Evolutionary conservation across 2,329 filamentous ascomycete species (phyloP).

Genomic region (Cadophora malorum): DNA sequence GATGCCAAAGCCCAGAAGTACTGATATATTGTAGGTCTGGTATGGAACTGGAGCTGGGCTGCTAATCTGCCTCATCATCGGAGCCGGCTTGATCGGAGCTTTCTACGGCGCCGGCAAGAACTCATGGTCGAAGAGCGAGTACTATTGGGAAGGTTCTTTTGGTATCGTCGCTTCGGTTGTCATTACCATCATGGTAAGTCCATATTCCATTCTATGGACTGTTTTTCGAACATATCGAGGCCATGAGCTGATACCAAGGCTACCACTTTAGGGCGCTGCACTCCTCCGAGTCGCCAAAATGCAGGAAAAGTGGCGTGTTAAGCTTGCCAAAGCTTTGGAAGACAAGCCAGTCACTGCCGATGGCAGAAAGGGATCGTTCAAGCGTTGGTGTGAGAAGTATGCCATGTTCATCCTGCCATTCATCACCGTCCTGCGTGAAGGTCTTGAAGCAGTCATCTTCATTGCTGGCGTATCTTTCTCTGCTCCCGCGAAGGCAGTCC

Average conservation of each 20-base stretch:
- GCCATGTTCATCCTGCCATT: slow-evolving; percentile 88
- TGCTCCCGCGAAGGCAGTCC: slow-evolving; percentile 76
- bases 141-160: slow-evolving; percentile 84
- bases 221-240: neutral
- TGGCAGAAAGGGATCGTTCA: slow-evolving; percentile 55
- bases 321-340: slow-evolving; percentile 75
- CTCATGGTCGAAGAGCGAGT: slow-evolving; percentile 70
- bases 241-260: neutral
- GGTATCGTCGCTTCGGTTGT: slow-evolving; percentile 77
- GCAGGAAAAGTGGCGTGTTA: slow-evolving; percentile 86
- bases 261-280: slow-evolving; percentile 61
- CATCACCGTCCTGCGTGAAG: slow-evolving; percentile 85
- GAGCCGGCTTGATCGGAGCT: slow-evolving; percentile 65
- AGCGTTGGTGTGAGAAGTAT: slow-evolving; percentile 75
- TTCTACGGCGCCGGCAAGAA: slow-evolving; percentile 72
- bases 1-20: neutral
- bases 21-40: slow-evolving; percentile 58
- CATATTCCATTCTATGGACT: neutral
- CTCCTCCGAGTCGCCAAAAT: slow-evolving; percentile 83
- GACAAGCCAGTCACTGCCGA: slow-evolving; percentile 49
- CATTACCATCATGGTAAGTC: slow-evolving; percentile 70
- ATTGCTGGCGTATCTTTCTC: slow-evolving; percentile 83
- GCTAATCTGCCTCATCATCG: slow-evolving; percentile 63
- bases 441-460: slow-evolving; percentile 85
- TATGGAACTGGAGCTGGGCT: slow-evolving; percentile 58